A percentile compares a stretch with the other conserved stretches of the same genome.
phyloP scores from a whole-genome alignment of 129 eudicot species.

The Heracleum sosnowskyi region DNA sequence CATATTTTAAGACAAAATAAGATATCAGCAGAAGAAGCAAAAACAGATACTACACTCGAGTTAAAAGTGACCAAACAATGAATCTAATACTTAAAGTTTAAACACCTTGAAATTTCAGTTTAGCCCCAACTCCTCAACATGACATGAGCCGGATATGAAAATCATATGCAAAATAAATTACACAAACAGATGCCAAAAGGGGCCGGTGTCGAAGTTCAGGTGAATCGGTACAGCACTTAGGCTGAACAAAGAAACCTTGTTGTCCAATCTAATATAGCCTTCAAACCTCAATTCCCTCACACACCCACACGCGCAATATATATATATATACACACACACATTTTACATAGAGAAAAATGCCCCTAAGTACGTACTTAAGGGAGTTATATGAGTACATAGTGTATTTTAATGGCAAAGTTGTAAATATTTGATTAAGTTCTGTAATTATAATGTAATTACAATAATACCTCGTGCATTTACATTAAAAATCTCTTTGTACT shows the following conservation, averaged over 20 bases:
- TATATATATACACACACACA: no score
- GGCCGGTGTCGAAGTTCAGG: not conserved
- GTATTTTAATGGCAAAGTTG: no score
- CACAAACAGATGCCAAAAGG: not conserved
- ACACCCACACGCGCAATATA: not conserved
- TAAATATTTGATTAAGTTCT: no score
- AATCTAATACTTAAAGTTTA: not conserved
- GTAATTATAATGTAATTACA: no score
- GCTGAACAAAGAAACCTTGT: not conserved
- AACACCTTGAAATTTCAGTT: not conserved
- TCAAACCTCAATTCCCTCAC: not conserved
- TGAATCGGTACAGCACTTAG: not conserved
- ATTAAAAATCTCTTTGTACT: no score
- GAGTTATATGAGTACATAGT: no score
- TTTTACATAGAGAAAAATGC: no score
- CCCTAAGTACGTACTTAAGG: no score
- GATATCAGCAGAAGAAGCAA: not conserved
- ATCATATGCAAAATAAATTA: not conserved
- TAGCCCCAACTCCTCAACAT: not conserved
- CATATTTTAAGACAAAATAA: not conserved
- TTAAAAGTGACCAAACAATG: not conserved
- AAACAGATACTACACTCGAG: not conserved
- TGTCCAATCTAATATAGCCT: not conserved
- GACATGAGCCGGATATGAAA: not conserved
- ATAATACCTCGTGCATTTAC: no score